phyloP scores from a whole-genome alignment of 331 rosid genomes.

The Saraca asoca region DNA sequence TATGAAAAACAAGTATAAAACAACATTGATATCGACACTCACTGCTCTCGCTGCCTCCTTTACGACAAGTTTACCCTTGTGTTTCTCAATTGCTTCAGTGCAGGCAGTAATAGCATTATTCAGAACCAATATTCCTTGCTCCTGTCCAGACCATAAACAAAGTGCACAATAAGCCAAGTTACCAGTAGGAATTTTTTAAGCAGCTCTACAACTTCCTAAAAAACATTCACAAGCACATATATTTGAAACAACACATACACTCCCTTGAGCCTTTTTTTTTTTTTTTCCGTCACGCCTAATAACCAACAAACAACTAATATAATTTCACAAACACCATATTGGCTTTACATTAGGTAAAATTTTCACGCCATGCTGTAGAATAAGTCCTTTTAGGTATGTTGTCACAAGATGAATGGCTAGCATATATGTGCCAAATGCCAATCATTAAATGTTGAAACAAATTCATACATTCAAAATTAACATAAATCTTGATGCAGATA shows the following conservation, averaged over 20 bases:
- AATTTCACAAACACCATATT: neutral
- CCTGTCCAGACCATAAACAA: slow-evolving; percentile 51
- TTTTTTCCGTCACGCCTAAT: neutral
- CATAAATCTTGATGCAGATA: neutral
- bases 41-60: slow-evolving; percentile 92
- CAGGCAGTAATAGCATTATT: slow-evolving; percentile 69
- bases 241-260: neutral
- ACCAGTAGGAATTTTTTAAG: neutral
- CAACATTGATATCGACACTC: slow-evolving; percentile 43
- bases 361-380: neutral
- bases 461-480: slow-evolving; percentile 3
- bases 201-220: slow-evolving; percentile 3
- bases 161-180: neutral
- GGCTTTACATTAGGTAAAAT: neutral
- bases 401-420: slow-evolving; percentile 1
- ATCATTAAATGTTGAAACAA: slow-evolving; percentile 8
- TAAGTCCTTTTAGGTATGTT: neutral
- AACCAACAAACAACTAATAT: slow-evolving; percentile 3
- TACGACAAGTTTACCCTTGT: slow-evolving; percentile 84
- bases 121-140: slow-evolving; percentile 87
- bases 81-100: slow-evolving; percentile 73
- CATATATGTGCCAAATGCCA: neutral
- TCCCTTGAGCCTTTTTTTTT: neutral
- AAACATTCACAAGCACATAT: neutral
- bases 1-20: neutral